These are phyloP conservation scores for Globisporangium irregulare DNA, from an alignment of 352 stramenopile genomes.

Conservation along the genomic window DNA sequence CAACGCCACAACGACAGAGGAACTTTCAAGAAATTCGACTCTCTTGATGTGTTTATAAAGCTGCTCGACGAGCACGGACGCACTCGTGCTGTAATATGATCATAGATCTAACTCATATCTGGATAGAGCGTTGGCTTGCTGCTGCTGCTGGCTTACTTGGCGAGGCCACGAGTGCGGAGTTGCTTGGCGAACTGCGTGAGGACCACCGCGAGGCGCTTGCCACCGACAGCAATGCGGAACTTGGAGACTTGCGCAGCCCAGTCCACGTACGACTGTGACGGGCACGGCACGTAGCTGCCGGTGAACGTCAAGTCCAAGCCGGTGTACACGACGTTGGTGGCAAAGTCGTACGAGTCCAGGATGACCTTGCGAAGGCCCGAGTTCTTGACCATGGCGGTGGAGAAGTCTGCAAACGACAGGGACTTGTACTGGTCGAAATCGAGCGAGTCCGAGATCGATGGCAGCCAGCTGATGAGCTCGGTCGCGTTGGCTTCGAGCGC, in stretches of 20 bases:
- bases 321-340: slow-evolving; percentile 36
- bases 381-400: slow-evolving; percentile 27
- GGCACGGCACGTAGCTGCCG: slow-evolving; percentile 19
- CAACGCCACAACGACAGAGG: background rate
- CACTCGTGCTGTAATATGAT: background rate
- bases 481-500: slow-evolving; percentile 36
- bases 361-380: slow-evolving; percentile 27
- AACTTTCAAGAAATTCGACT: background rate
- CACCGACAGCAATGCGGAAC: slow-evolving; percentile 42
- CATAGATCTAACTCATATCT: background rate
- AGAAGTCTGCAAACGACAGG: slow-evolving; percentile 33
- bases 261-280: slow-evolving; percentile 29
- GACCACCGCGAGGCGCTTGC: slow-evolving; percentile 50
- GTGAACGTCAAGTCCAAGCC: slow-evolving; percentile 30
- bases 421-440: slow-evolving; percentile 41
- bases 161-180: slow-evolving; percentile 35
- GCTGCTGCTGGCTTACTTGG: slow-evolving; percentile 14
- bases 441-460: slow-evolving; percentile 30
- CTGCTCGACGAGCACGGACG: background rate
- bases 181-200: slow-evolving; percentile 55
- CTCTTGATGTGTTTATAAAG: background rate
- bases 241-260: slow-evolving; percentile 37
- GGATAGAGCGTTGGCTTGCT: background rate
- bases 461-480: slow-evolving; percentile 38
- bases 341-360: slow-evolving; percentile 46